Evolutionary conservation across 345 rosid species (phyloP).

Genomic region (Melaleuca alternifolia): DNA sequence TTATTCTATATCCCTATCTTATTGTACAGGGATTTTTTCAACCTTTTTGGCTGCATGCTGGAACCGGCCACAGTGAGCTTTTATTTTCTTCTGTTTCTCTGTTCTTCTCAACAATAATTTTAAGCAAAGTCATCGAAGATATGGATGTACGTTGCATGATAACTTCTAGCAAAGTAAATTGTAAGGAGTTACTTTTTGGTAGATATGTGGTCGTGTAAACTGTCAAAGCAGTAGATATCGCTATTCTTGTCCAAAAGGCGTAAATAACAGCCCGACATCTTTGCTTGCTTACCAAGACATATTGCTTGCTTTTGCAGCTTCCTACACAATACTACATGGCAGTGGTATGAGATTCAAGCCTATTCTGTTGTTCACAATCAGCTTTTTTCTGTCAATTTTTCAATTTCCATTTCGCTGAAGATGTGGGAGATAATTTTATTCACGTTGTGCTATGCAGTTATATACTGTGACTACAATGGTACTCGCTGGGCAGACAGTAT

Average conservation of each 20-base stretch:
- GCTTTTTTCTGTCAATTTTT: neutral
- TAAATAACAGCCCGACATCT: conserved; percentile 1
- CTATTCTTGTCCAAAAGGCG: neutral
- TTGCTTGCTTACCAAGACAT: neutral
- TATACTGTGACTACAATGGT: conserved; percentile 44
- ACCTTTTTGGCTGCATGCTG: conserved; percentile 65
- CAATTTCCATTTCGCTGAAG: neutral
- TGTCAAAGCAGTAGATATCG: neutral
- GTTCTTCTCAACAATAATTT: neutral
- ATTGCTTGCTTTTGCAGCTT: conserved; percentile 50
- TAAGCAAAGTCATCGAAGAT: neutral
- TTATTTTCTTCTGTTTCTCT: neutral
- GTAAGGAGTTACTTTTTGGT: neutral
- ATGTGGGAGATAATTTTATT: neutral
- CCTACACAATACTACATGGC: conserved; percentile 84
- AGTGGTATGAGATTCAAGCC: conserved; percentile 25
- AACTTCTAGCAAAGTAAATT: neutral
- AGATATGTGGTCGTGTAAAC: neutral
- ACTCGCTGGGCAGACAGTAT: conserved; percentile 51
- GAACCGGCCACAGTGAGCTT: conserved; percentile 79
- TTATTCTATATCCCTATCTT: neutral
- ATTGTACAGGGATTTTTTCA: conserved; percentile 63
- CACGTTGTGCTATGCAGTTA: conserved; percentile 26
- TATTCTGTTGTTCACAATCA: neutral
- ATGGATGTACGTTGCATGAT: neutral